These are phyloP conservation scores for Hypoxylon trugodes DNA, from an alignment of 495 filamentous ascomycete species.

Conservation along the genomic window DNA sequence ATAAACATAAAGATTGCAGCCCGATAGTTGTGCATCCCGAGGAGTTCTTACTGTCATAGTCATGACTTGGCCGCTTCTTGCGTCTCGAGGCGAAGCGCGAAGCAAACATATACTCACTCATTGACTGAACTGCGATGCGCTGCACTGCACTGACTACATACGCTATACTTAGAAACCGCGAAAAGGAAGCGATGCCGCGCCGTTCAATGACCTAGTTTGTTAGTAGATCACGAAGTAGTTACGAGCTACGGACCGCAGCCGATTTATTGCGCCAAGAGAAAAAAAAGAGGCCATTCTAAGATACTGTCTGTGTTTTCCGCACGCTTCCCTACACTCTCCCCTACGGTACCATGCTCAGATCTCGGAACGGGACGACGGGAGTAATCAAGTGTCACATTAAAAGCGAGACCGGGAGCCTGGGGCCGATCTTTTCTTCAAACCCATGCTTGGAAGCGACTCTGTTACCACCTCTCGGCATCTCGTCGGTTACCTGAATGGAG, in stretches of 20 bases:
- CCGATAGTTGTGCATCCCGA: constrained; percentile 33
- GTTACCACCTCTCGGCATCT: constrained; percentile 34
- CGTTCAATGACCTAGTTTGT: constrained; percentile 20
- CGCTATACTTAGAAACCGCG: constrained; percentile 21
- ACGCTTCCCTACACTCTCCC: constrained; percentile 9
- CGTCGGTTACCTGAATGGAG: constrained; percentile 20
- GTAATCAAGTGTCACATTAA: constrained; percentile 39
- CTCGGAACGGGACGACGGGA: constrained; percentile 43
- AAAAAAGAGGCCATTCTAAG: constrained; percentile 12
- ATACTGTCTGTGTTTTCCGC: no score
- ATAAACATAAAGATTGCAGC: constrained; percentile 36
- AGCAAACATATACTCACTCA: no score
- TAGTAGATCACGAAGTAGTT: constrained; percentile 34
- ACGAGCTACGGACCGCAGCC: constrained; percentile 30
- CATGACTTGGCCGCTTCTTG: constrained; percentile 31
- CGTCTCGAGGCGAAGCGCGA: constrained; percentile 28
- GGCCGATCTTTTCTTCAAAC: constrained; percentile 44
- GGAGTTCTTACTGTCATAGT: constrained; percentile 28
- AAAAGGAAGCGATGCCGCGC: constrained; percentile 20
- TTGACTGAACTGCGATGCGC: no score
- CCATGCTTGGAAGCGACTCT: constrained; percentile 35
- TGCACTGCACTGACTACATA: constrained; percentile 18
- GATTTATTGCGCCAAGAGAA: constrained; percentile 6
- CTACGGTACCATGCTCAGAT: constrained; percentile 40
- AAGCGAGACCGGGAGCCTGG: constrained; percentile 45